Base-by-base conservation (phyloP, 169 alveolate species). In the Cryptosporidium ryanae region DNA sequence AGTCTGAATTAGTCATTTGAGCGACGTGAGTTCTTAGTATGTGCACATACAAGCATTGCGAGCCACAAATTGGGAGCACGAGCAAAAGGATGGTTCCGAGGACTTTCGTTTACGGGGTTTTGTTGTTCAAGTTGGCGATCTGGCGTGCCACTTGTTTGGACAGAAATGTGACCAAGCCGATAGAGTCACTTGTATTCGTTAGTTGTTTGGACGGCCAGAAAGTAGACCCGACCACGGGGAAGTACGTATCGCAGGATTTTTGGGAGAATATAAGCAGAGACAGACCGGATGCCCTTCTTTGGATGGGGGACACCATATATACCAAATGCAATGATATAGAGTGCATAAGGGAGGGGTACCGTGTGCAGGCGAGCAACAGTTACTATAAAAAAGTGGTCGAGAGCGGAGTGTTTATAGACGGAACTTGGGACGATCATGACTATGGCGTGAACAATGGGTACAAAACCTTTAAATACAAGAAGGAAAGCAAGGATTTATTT, bases 341-440 rank as follows among this genome's bases (percentile, higher is more conserved):
- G 7, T 76, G 87, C 25, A 34, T 76, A 8, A 38, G 52, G 2
- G 31, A 46, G 31, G 87, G 87, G 4, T 76, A 76, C 44, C 3
- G 15, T 17, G 64, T 76, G 5, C 87, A 76, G 61, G n/a, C 7
- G 3, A 76, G 43, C 63, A 76, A 76, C 27, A 32, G 10, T 12
- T 7, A 54, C 25, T 76, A 57, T 59, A 55, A 38, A 48, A 34
- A 59, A 15, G 63, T 76, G 23, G 31, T 59, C 13, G 48, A 76
- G 1, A 59, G 71, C 21, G 87, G 87, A 32, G 5, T 76, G 13
- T 76, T 25, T 76, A 65, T 76, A 2, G 87, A 76, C 17, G 96
- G 96, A 15, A 90, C 94, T 17, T 94, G 94, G 92, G 96, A 94
- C 66, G 96, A 94, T 82, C 96, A 94, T 55, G 96, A 94, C 66